These are phyloP conservation scores for Colletotrichum sp. DNA, from an alignment of 2,329 filamentous ascomycete species.

Conservation along the genomic window DNA sequence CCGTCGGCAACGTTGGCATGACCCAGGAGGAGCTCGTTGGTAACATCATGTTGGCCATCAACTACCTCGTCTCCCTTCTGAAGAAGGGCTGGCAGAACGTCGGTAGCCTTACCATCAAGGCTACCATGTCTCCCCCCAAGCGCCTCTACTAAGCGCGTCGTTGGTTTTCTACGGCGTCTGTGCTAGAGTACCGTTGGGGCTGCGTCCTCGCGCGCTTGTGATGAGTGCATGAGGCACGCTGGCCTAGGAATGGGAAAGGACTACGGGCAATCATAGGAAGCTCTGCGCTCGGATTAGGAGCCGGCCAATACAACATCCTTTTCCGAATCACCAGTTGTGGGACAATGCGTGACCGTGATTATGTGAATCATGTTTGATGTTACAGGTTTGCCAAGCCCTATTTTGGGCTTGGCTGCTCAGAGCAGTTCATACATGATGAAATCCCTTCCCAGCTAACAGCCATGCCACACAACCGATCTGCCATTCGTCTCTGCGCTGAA, in stretches of 20 bases:
- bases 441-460: neutral
- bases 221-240: neutral
- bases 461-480: neutral
- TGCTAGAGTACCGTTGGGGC: neutral
- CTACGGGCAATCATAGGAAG: constrained; percentile 16
- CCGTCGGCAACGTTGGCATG: constrained; percentile 98
- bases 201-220: neutral
- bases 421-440: neutral
- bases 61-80: constrained; percentile 98
- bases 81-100: constrained; percentile 99
- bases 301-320: constrained; percentile 10
- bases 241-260: neutral
- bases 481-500: neutral
- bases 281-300: constrained; percentile 19
- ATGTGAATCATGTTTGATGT: neutral
- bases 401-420: neutral
- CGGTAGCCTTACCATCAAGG: constrained; percentile 99
- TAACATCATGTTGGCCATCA: constrained; percentile 99
- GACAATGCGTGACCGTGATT: neutral
- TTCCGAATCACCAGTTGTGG: neutral
- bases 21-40: constrained; percentile 91
- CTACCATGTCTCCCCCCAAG: constrained; percentile 98
- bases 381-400: neutral
- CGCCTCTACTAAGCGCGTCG: constrained; percentile 81
- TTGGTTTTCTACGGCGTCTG: constrained; percentile 5